phyloP scores from a whole-genome alignment of 345 rosid genomes.

The Ceriops decandra region DNA sequence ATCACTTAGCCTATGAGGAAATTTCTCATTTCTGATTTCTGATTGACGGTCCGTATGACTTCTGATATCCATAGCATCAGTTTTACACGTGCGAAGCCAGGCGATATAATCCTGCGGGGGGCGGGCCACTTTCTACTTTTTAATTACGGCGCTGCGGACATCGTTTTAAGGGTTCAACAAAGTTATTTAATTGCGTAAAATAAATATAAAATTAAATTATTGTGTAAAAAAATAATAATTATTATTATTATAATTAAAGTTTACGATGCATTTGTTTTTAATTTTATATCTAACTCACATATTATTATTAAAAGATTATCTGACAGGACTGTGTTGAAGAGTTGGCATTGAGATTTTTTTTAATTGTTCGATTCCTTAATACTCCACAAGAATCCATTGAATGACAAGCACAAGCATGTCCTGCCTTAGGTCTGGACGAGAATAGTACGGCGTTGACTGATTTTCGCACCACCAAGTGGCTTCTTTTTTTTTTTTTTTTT shows the following conservation, averaged over 20 bases:
- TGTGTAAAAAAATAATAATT: no score
- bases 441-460: conserved; percentile 6
- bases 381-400: conserved; percentile 1
- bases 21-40: not conserved
- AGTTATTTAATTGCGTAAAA: not conserved
- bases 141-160: conserved; percentile 17
- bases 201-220: no score
- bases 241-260: no score
- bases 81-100: conserved; percentile 3
- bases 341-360: not conserved
- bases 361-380: conserved; percentile 5
- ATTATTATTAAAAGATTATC: no score
- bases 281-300: no score
- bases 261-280: no score
- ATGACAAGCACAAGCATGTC: conserved; percentile 20
- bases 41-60: not conserved
- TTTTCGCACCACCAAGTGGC: not conserved
- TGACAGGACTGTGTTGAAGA: conserved; percentile 9
- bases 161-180: conserved; percentile 10
- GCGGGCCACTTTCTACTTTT: conserved; percentile 12
- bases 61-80: not conserved
- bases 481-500: not conserved
- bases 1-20: not conserved
- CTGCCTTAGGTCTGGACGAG: not conserved
- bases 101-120: not conserved